Base-by-base conservation (phyloP, 495 filamentous ascomycete genomes). In the Tuber magnatum region DNA sequence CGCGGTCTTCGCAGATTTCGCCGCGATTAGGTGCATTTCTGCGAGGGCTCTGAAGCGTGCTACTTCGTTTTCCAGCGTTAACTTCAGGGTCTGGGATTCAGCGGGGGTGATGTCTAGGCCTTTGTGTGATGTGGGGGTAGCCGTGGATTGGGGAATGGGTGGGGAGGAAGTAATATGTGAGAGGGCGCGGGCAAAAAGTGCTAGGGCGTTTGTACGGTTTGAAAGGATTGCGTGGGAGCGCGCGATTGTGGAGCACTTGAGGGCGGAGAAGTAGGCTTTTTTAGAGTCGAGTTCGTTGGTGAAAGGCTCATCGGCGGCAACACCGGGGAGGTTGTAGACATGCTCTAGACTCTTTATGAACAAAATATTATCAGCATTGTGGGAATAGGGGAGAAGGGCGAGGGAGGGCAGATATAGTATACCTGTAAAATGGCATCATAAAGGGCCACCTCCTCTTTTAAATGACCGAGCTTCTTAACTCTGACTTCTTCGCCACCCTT, bases 401-500 rank as follows among this genome's bases (percentile, higher is more conserved):
- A 18, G 40, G 38, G 32, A 35, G n/a, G 51, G 16, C 4, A 2
- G 38, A 40, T 28, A 42, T 76, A 10, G n/a, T 41, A 10, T 80
- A 83, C 81, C 80, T 91, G 91, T 20, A 99, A 83, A 7, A 91
- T 97, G 39, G 93, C 92, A 81, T 98, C 94, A 82, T 97, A 98
- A n/a, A 98, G 86, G 2, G 92, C 93, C 20, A 93, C 91, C 78
- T 92, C 90, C 81, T 98, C 96, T 81, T 93, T 92, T 28, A 99
- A 85, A 75, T 90, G 89, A 20, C 91, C 90, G 71, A 97, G 84
- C 80, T 93, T 93, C 77, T 88, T 88, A 41, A 89, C 87, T 48
- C 84, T 89, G 24, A 88, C 86, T 78, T 90, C 87, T 75, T 85
- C 84, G 70, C 82, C 79, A 72, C 86, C 84, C 71, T 87, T 87